Evolutionary conservation across 805 yeast genomes (phyloP), one percentile per base, ranked within the genome.

Genomic region (Starmerella vitae): DNA sequence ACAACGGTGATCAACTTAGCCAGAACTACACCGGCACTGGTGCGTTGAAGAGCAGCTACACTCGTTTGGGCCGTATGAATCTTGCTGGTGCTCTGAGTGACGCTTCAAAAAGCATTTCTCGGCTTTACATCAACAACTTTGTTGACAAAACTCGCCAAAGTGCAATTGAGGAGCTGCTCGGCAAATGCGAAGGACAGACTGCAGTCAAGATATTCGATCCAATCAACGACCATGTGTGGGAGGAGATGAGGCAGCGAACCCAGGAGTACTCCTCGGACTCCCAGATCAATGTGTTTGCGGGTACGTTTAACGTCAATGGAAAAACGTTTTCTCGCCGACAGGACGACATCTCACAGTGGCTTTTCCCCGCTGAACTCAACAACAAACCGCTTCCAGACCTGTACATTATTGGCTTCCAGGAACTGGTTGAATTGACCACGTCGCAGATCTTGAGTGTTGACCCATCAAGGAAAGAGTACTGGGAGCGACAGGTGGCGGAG

Each of bases 11-110:
- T 59, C 94, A 84, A 48, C 76, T 91, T 4, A 83, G 95, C 2
- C 93, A 83, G 56, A 88, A 91, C 14, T 91, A 91, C 60, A 88
- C 98, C 0, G 97, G 98, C 21, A 91, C 99, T 0, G 93, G 93
- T 44, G 99, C 99, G 0, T 66, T 91, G 45, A 91, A 91, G 59
- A 82, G 95, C 0, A 84, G 95, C 3, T 91, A 80, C 54, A 82
- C 97, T 1, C 71, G 99, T 55, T 77, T 82, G 21, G 98, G 98
- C 19, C 88, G 86, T 53, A 85, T 86, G 96, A 84, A 88, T 32
- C 62, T 91, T 39, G 97, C 97, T 0, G 96, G 97, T 26, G 95
- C 96, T 0, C 61, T 91, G n/a, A 80, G 94, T 0, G 99, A 91
- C 61, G 95, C 93, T 3, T 85, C 97, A 1, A 91, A 91, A 60